Evolutionary conservation across 768 basidiomycete genomes (phyloP).

Genomic region (Sporobolomyces roseus): DNA sequence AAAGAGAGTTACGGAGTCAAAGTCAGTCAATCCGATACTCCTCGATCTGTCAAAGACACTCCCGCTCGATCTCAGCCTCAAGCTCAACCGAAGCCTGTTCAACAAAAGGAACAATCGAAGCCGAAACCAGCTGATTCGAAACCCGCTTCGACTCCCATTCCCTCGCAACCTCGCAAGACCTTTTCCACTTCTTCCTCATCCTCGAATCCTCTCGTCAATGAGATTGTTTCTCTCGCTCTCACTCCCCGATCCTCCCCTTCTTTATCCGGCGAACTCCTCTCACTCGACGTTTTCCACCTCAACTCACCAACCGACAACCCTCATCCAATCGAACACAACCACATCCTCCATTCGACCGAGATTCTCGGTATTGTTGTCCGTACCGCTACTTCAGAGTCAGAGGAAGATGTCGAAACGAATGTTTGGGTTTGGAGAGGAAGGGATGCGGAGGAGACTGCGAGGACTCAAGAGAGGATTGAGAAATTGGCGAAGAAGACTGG

Average conservation of each 20-base stretch:
- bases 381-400: neutral
- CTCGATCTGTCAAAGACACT: neutral
- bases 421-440: constrained; percentile 30
- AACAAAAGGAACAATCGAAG: neutral
- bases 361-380: constrained; percentile 34
- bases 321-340: constrained; percentile 35
- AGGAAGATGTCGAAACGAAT: constrained; percentile 1
- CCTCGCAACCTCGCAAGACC: neutral
- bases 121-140: neutral
- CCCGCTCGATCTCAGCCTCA: neutral
- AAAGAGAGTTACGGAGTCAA: constrained; percentile 38
- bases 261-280: constrained; percentile 10
- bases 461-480: constrained; percentile 8
- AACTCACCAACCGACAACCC: constrained; percentile 27
- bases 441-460: constrained; percentile 14
- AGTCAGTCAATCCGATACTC: neutral
- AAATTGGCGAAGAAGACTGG: constrained; percentile 17
- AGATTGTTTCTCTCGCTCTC: constrained; percentile 6
- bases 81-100: neutral
- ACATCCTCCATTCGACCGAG: constrained; percentile 17
- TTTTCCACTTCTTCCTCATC: neutral
- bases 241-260: constrained; percentile 1
- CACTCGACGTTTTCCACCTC: constrained; percentile 33
- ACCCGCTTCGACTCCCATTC: neutral
- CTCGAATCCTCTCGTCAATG: constrained; percentile 1